Evolutionary conservation across 495 filamentous ascomycete genomes (phyloP), one percentile per base, ranked within the genome.

Genomic region (Polyplosphaeria fusca): DNA sequence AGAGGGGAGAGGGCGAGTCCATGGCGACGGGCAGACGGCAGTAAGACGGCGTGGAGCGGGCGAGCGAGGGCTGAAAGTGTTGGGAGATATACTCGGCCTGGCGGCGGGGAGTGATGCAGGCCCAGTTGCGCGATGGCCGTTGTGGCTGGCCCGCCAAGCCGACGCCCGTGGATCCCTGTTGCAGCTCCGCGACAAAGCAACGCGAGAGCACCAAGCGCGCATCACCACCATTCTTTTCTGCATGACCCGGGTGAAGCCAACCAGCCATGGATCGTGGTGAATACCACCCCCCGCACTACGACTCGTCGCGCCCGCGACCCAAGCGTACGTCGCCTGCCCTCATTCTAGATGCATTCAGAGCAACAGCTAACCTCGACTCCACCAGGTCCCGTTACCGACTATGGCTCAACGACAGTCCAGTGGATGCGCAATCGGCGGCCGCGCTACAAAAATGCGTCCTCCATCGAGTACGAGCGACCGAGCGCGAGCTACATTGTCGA

Each of bases 371-470:
- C 24, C 18, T 27, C 27, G 7, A 9, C 46, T 20, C 16, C 12
- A 47, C 25, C 59, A 90, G 87, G 87, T 23, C 84, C 92, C 47
- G 89, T 95, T 5, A 97, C 93, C 14, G 93, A 98, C 70, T 96
- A 96, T 81, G 88, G 91, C 58, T 87, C 92, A 9, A 93, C 89
- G 4, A 81, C 95, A 69, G 85, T 89, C 47, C 87, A 91, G 72
- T 98, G 88, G 87, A 91, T 96, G 87, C 86, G 86, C 63, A 82
- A 88, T 68, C 83, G 92, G 26, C 80, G 84, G 61, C 87, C 89
- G 14, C 79, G 80, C 58, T 95, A 86, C 72, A 83, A 82, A 67
- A 82, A 82, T 24, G 77, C 76, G 22, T 80, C 82, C 52, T 71
- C 71, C 25, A 77, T 88, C 66, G 90, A 95, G 72, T 69, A 79